Conservation (phyloP, 2,329 filamentous ascomycete genomes). For the Xylariaceae sp. region DNA sequence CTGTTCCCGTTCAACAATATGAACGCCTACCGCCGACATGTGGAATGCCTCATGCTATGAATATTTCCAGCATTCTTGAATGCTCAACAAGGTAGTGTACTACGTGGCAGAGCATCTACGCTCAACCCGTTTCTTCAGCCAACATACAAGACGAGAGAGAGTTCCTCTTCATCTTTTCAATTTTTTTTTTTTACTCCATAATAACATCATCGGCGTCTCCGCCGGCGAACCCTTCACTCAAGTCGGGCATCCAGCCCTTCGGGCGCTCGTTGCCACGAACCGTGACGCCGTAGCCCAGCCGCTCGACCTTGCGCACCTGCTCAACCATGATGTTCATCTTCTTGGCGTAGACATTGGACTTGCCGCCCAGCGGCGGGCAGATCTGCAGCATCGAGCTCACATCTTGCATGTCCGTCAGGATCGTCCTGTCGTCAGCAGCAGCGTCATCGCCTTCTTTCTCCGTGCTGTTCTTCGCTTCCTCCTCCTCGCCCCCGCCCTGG, state of each 20-base stretch:
- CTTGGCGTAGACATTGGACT: conserved; percentile 62
- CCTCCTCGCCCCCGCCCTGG: conserved; percentile 23
- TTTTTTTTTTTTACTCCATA: conserved; percentile 27
- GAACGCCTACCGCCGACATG: conserved; percentile 5
- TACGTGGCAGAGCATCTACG: too few species aligned
- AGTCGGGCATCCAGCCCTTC: conserved; percentile 88
- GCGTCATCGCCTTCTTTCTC: conserved; percentile 27
- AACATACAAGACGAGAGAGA: too few species aligned
- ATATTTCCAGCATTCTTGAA: background rate
- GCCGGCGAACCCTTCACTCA: conserved; percentile 45
- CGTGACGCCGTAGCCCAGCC: conserved; percentile 82
- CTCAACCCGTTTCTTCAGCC: too few species aligned
- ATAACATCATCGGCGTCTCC: conserved; percentile 32
- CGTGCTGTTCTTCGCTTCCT: conserved; percentile 29
- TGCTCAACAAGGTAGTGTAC: background rate
- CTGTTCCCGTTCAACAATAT: background rate
- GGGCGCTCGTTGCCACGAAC: conserved; percentile 88
- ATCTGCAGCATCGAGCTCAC: conserved; percentile 79
- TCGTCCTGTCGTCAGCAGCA: conserved; percentile 52
- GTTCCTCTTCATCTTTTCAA: too few species aligned
- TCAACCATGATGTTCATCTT: conserved; percentile 87
- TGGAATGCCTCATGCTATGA: background rate
- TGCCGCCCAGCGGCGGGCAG: conserved; percentile 64
- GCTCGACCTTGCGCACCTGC: conserved; percentile 94
- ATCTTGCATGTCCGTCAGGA: conserved; percentile 81